Evolutionary conservation across 306 rosid species (phyloP), one percentile per base, ranked within the genome.

Genomic region (Dryas octopetala): DNA sequence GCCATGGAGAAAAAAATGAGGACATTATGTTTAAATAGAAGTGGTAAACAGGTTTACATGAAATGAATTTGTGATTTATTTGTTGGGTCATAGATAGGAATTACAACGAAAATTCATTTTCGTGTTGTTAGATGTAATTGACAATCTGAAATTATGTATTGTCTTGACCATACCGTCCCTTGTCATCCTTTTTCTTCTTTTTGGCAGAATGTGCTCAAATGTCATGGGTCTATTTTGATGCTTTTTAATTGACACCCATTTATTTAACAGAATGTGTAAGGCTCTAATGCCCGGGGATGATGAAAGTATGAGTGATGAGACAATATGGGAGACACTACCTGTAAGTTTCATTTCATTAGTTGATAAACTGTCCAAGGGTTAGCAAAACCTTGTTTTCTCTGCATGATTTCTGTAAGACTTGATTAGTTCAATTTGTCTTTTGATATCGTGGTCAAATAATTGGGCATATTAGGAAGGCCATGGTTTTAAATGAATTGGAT

Each of bases 311-410:
- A 92, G 87, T 67, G 98, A 92, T 51, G 97, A 86, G 83, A 90
- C 99, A 76, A 85, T 96, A 80, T 92, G 99, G 99, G 98, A 91
- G 82, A 89, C 93, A 8, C 97, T 93, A 85, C 98, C 98, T 74
- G 98, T 93, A 86, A 84, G 98, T 57, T 73, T 74, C 66, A 75
- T 70, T 48, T 23, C 71, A 52, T 66, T 54, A 14, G 50, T 74
- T 50, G 55, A 67, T 40, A 17, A 67, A 72, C 65, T 60, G 58
- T 84, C 77, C 60, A 44, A 68, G 57, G 54, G 16, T 48, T 55
- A 17, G 9, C 55, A 57, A 43, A 32, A 28, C 67, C 63, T 14
- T 66, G 19, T 64, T 64, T 38, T 43, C 2, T 32, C 38, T 32
- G 38, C 38, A 32, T 32, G 2, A 32, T 32, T 32, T 2, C 38